A percentile compares a stretch with the other conserved stretches of the same genome.
These are phyloP conservation scores for Raddia guianensis DNA, from an alignment of 176 grass and related monocot species.

Conservation along the genomic window DNA sequence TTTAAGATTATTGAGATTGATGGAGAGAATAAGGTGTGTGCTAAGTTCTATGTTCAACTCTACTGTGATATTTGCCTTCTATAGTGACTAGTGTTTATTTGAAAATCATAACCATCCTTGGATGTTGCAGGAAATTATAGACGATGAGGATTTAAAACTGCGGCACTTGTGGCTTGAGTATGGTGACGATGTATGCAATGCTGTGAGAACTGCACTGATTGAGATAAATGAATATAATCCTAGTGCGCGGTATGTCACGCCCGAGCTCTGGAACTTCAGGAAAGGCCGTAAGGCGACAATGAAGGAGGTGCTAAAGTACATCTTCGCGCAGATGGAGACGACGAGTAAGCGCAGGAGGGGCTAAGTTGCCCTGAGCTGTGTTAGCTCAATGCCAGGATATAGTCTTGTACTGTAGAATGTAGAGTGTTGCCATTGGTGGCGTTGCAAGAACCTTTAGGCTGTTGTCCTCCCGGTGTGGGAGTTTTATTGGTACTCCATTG, in stretches of 20 bases:
- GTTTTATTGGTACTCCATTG: constrained; percentile 13
- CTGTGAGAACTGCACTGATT: constrained; percentile 68
- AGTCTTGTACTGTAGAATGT: not conserved
- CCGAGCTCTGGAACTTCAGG: constrained; percentile 84
- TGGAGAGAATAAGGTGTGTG: constrained; percentile 61
- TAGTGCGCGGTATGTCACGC: constrained; percentile 63
- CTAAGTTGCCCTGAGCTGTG: not conserved
- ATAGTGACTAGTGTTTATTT: constrained; percentile 9
- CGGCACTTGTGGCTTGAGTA: constrained; percentile 64
- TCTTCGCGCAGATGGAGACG: constrained; percentile 59
- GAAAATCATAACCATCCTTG: constrained; percentile 6
- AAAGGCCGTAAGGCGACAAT: constrained; percentile 64
- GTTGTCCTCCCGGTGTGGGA: not conserved
- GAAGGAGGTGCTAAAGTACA: constrained; percentile 77
- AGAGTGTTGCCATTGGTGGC: not conserved
- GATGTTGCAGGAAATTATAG: constrained; percentile 63
- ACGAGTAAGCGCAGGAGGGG: constrained; percentile 39
- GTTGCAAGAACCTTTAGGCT: not conserved
- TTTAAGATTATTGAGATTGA: constrained; percentile 62
- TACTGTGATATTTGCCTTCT: constrained; percentile 9
- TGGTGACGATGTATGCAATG: constrained; percentile 78
- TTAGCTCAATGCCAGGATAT: not conserved
- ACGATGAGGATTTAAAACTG: constrained; percentile 68
- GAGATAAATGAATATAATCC: constrained; percentile 88
- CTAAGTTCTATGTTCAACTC: not conserved